These are phyloP conservation scores for Lachnellula willkommii DNA, from an alignment of 2,329 filamentous ascomycete species.

Conservation along the genomic window DNA sequence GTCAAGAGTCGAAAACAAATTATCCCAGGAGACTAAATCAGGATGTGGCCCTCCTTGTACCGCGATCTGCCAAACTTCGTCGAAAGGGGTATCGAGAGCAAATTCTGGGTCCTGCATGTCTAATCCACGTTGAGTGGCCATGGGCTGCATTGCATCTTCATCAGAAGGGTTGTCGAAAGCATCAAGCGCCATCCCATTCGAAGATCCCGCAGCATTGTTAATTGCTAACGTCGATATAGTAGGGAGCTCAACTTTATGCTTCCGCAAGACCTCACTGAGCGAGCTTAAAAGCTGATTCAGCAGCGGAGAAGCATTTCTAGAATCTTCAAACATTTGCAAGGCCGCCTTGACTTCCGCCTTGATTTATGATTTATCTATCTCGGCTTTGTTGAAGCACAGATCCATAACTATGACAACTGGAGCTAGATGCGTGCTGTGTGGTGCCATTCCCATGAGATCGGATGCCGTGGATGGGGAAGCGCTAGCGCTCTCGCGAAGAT, in stretches of 20 bases:
- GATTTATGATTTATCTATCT: constrained; percentile 23
- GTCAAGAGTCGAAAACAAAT: constrained; percentile 22
- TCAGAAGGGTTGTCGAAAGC: constrained; percentile 2
- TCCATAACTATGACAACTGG: constrained; percentile 35
- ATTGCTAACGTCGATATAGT: background rate
- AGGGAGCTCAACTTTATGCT: constrained; percentile 7
- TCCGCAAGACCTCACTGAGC: constrained; percentile 28
- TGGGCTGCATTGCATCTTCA: constrained; percentile 2
- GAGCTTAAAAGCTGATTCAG: constrained; percentile 29
- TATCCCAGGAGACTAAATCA: constrained; percentile 20
- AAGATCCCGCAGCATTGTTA: background rate
- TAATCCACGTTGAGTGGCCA: background rate
- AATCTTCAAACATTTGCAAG: constrained; percentile 31
- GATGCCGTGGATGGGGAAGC: constrained; percentile 20
- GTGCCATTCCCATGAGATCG: constrained; percentile 25
- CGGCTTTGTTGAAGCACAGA: constrained; percentile 28
- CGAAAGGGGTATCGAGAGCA: constrained; percentile 14
- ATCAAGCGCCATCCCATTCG: background rate
- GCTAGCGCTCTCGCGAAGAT: constrained; percentile 26
- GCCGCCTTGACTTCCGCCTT: constrained; percentile 28
- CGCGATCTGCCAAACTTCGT: constrained; percentile 21
- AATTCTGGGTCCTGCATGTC: constrained; percentile 1
- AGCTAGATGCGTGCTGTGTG: constrained; percentile 32
- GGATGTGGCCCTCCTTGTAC: constrained; percentile 14
- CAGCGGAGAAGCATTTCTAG: constrained; percentile 26